A percentile compares a stretch with the other conserved stretches of the same genome.
These are phyloP conservation scores for Xylaria digitata DNA, from an alignment of 2,329 filamentous ascomycete species.

Conservation along the genomic window DNA sequence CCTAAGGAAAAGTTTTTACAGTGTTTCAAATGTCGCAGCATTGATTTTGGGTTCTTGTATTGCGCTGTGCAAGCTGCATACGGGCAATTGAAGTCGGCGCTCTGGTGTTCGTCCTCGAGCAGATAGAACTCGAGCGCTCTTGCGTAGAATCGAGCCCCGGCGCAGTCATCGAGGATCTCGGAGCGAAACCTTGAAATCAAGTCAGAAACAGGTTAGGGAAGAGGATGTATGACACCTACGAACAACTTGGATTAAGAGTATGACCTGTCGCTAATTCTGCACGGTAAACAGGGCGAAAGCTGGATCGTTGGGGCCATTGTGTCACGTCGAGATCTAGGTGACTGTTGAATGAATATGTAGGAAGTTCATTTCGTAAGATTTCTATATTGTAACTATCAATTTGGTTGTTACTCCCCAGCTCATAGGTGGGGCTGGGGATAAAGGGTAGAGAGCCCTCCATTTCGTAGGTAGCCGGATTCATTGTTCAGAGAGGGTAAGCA, in stretches of 20 bases:
- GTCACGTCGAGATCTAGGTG: not conserved
- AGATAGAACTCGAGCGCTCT: slow-evolving; percentile 37
- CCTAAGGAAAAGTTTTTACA: slow-evolving; percentile 37
- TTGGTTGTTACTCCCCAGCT: not conserved
- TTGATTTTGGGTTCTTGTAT: slow-evolving; percentile 30
- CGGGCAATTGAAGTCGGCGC: slow-evolving; percentile 30
- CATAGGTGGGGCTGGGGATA: not conserved
- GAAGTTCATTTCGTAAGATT: not conserved
- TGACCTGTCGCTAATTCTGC: not conserved
- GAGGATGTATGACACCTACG: slow-evolving; percentile 20
- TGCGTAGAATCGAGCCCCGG: slow-evolving; percentile 36
- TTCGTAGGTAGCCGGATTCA: slow-evolving; percentile 4
- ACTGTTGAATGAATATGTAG: not conserved
- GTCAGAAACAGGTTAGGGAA: slow-evolving; percentile 4
- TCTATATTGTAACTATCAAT: not conserved
- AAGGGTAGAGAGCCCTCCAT: slow-evolving; percentile 12
- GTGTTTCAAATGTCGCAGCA: slow-evolving; percentile 41
- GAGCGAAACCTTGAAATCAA: slow-evolving; percentile 32
- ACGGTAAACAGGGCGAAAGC: not conserved
- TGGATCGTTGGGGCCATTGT: not conserved
- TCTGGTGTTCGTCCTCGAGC: slow-evolving; percentile 23
- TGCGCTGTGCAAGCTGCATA: slow-evolving; percentile 34
- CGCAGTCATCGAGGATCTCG: slow-evolving; percentile 40
- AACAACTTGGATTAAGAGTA: slow-evolving; percentile 1
- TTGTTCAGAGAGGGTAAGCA: not conserved